Percentiles rank a stretch among this genome's conserved stretches.
These are phyloP conservation scores for Crataegus laevigata DNA, from an alignment of 306 rosid species.

Conservation along the genomic window DNA sequence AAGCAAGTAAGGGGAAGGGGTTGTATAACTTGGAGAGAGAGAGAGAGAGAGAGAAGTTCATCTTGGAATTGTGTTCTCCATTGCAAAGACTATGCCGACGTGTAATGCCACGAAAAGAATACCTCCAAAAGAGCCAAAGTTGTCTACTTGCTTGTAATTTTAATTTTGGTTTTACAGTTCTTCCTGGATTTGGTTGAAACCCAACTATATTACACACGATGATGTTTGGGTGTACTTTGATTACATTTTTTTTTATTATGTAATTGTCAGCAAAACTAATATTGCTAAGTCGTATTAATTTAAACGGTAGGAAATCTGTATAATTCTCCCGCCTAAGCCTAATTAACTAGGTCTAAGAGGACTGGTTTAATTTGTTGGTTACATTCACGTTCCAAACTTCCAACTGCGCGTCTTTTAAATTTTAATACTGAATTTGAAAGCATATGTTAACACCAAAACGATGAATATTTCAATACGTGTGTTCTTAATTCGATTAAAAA, in stretches of 20 bases:
- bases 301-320: background rate
- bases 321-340: background rate
- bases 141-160: background rate
- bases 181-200: background rate
- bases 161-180: background rate
- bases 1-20: background rate
- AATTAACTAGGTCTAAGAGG: background rate
- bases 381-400: background rate
- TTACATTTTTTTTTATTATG: background rate
- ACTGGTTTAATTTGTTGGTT: background rate
- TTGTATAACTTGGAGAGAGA: background rate
- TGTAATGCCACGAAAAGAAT: background rate
- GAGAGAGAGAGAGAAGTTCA: background rate
- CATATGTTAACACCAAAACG: background rate
- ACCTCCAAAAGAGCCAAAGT: background rate
- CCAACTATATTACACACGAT: background rate
- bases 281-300: background rate
- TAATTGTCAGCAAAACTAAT: background rate
- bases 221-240: background rate
- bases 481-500: background rate
- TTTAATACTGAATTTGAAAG: background rate
- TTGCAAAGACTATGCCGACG: slow-evolving; percentile 16
- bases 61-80: slow-evolving; percentile 25
- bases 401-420: background rate
- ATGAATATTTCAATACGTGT: background rate